phyloP scores from a whole-genome alignment of 768 basidiomycete genomes.

The Fomitopsis serialis region DNA sequence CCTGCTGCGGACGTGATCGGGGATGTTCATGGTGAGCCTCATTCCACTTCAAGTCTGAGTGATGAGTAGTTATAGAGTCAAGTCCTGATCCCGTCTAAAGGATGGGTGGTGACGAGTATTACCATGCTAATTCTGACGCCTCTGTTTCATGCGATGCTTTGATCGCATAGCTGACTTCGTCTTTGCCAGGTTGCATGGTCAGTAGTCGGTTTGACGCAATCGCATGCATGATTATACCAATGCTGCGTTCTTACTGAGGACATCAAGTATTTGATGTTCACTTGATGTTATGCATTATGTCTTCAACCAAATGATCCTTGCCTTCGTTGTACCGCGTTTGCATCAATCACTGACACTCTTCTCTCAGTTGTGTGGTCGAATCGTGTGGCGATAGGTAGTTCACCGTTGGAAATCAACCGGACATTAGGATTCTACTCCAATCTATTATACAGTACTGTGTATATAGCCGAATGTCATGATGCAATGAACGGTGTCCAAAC shows the following conservation, averaged over 20 bases:
- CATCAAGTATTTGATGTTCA: not conserved
- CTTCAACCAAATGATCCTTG: constrained; percentile 35
- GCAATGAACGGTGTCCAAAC: too few species aligned
- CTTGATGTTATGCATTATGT: constrained; percentile 18
- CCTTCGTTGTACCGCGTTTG: not conserved
- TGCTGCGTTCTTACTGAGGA: constrained; percentile 1
- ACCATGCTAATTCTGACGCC: constrained; percentile 87
- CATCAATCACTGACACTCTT: not conserved
- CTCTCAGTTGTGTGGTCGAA: not conserved
- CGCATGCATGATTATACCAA: constrained; percentile 2
- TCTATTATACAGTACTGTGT: not conserved
- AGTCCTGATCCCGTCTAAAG: constrained; percentile 79
- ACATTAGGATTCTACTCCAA: too few species aligned
- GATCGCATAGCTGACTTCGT: constrained; percentile 1
- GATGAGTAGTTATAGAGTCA: constrained; percentile 85
- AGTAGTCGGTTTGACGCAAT: not conserved
- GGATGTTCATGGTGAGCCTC: constrained; percentile 30
- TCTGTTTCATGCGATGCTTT: constrained; percentile 1
- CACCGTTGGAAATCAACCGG: too few species aligned
- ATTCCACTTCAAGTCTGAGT: constrained; percentile 22
- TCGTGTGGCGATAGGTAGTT: too few species aligned
- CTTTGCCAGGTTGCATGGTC: not conserved
- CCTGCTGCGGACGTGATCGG: not conserved
- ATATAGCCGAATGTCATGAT: not conserved
- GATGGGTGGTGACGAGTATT: constrained; percentile 64